Evolutionary conservation across 306 rosid species (phyloP), one percentile per base, ranked within the genome.

Genomic region (Betula pendula): DNA sequence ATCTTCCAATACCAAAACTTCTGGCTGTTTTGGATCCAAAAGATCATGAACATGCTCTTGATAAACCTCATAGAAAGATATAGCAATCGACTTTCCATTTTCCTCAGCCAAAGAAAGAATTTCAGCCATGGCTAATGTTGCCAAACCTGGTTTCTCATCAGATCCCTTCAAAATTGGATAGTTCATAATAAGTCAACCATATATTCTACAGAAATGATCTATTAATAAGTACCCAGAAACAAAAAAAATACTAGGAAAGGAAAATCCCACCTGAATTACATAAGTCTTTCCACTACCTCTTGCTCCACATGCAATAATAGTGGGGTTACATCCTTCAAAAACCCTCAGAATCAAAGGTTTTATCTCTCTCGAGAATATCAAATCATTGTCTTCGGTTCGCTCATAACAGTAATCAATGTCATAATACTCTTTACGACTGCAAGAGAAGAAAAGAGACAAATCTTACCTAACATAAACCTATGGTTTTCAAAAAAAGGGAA

Each of bases 271-370:
- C 98, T 90, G 96, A 82, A 92, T 85, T 29, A 85, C 5, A 29
- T 79, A 77, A 66, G 98, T 88, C 84, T 95, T 95, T 65, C 97
- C 98, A 72, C 91, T 90, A 73, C 88, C 89, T 84, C 85, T 95
- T 68, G 97, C 97, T 79, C 98, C 98, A 85, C 75, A 82, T 40
- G 93, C 89, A 62, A 95, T 72, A 75, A 92, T 76, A 71, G 98
- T 89, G 62, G 97, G 87, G 70, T 87, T 91, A 67, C 63, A 79
- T 55, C 97, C 98, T 55, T 85, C 93, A 58, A 90, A 87, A 75
- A 85, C 88, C 16, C 88, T 89, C 3, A 81, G 75, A 74, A 95
- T 81, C 20, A 92, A 87, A 79, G 90, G 84, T 78, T 80, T 88
- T 66, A 95, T 89, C 70, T 95, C 98, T 79, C 87, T 86, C 47